A percentile compares a stretch with the other conserved stretches of the same genome.
These are phyloP conservation scores for Leucogyrophana mollusca DNA, from an alignment of 768 basidiomycete genomes.

Conservation along the genomic window DNA sequence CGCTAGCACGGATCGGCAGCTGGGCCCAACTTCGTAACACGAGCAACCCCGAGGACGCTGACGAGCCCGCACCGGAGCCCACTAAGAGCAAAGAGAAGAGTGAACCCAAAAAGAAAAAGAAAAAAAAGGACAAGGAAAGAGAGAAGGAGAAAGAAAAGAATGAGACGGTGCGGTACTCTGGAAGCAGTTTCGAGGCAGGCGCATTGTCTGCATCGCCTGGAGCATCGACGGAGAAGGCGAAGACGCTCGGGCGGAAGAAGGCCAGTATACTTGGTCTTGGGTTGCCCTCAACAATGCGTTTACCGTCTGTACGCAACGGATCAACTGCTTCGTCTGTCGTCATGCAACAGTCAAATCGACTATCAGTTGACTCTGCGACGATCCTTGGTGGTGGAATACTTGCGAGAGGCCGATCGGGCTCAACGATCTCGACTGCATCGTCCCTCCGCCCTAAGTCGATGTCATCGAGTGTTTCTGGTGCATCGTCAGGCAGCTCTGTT, in stretches of 20 bases:
- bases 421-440: conserved; percentile 37
- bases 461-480: conserved; percentile 37
- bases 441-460: conserved; percentile 50
- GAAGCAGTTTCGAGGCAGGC: conserved; percentile 72
- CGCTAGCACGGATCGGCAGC: conserved; percentile 68
- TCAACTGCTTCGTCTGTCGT: conserved; percentile 36
- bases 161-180: conserved; percentile 42
- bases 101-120: conserved; percentile 35
- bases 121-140: conserved; percentile 31
- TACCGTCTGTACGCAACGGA: conserved; percentile 35
- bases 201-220: conserved; percentile 40
- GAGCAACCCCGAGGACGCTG: conserved; percentile 29
- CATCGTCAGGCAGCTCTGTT: conserved; percentile 44
- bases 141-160: conserved; percentile 29
- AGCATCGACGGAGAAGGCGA: conserved; percentile 21
- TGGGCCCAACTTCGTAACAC: conserved; percentile 60
- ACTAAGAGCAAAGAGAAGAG: conserved; percentile 26
- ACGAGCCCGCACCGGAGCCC: conserved; percentile 23
- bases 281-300: conserved; percentile 52
- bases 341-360: conserved; percentile 11
- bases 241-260: conserved; percentile 54
- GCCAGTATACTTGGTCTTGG: conserved; percentile 61
- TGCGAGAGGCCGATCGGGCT: conserved; percentile 34
- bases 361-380: conserved; percentile 32
- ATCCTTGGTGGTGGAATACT: conserved; percentile 29